A percentile compares a stretch with the other conserved stretches of the same genome.
These are phyloP conservation scores for Rhizoclosmatium globosum DNA, from an alignment of 192 early-diverging fungal species.

Conservation along the genomic window DNA sequence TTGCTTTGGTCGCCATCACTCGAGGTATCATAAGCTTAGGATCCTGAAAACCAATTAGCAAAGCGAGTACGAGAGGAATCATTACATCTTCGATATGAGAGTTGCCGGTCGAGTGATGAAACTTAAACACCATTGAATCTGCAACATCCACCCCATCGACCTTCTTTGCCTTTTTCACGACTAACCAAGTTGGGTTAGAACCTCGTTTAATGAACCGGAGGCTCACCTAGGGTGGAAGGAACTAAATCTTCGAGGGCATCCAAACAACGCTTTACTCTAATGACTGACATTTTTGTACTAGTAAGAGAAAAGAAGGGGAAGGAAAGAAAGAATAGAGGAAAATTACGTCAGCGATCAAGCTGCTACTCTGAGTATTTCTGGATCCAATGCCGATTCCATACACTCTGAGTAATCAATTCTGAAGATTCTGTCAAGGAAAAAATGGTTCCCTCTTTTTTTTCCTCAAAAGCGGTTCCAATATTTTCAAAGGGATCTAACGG, in stretches of 20 bases:
- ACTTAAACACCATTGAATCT: conserved; percentile 9
- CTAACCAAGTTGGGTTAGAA: neutral
- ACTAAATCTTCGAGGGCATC: neutral
- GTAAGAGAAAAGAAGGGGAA: too few species aligned
- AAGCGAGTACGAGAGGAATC: neutral
- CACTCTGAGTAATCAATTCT: too few species aligned
- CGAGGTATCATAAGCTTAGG: conserved; percentile 16
- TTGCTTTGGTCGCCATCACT: conserved; percentile 6
- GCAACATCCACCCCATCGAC: neutral
- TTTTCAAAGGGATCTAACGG: too few species aligned
- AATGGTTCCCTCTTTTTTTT: too few species aligned
- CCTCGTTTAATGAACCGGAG: neutral
- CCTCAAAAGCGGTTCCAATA: too few species aligned
- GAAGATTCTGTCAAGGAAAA: too few species aligned
- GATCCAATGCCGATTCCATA: too few species aligned
- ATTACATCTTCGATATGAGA: neutral
- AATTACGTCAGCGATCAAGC: too few species aligned
- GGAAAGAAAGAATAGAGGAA: too few species aligned
- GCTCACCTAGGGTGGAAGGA: conserved; percentile 12
- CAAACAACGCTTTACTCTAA: conserved; percentile 19
- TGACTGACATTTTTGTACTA: conserved; percentile 12
- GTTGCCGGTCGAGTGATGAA: conserved; percentile 8
- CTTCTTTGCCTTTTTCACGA: conserved; percentile 2
- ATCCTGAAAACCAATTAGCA: conserved; percentile 8
- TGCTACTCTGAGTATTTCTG: too few species aligned